Percentiles rank a stretch among this genome's conserved stretches.
Conservation (phyloP, 2,329 filamentous ascomycete species). For the Paraphoma chrysanthemicola region DNA sequence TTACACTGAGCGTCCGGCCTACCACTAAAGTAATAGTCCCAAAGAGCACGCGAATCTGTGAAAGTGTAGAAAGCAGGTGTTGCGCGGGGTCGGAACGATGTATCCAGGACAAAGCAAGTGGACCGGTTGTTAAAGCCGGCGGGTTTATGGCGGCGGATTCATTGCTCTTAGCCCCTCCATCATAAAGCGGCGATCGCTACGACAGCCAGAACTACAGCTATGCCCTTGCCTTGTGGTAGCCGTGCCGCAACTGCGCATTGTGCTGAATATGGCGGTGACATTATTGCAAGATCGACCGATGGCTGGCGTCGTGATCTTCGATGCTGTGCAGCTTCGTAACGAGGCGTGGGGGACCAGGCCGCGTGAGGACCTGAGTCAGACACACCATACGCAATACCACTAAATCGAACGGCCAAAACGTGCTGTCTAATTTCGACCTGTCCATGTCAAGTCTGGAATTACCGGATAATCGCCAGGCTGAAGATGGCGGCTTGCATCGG, state of each 20-base stretch:
- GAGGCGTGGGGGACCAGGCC: neutral
- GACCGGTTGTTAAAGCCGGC: neutral
- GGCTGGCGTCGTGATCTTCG: neutral
- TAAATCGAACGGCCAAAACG: too few species aligned
- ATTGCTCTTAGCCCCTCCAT: too few species aligned
- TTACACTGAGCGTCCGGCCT: neutral
- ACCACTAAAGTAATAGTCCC: neutral
- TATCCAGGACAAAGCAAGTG: neutral
- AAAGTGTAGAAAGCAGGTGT: neutral
- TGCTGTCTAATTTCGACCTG: too few species aligned
- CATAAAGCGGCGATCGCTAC: too few species aligned
- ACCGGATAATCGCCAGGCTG: neutral
- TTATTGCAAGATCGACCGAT: neutral
- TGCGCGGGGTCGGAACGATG: neutral
- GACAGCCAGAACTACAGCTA: too few species aligned
- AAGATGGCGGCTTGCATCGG: neutral
- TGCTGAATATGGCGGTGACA: neutral
- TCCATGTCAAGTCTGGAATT: neutral
- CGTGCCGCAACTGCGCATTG: neutral
- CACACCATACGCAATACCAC: too few species aligned
- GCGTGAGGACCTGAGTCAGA: neutral
- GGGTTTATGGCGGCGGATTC: neutral
- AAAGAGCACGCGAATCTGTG: neutral
- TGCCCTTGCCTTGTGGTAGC: neutral
- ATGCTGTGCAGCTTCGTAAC: neutral